Base-by-base conservation (phyloP, 768 basidiomycete genomes). In the Leccinellum luteum region DNA sequence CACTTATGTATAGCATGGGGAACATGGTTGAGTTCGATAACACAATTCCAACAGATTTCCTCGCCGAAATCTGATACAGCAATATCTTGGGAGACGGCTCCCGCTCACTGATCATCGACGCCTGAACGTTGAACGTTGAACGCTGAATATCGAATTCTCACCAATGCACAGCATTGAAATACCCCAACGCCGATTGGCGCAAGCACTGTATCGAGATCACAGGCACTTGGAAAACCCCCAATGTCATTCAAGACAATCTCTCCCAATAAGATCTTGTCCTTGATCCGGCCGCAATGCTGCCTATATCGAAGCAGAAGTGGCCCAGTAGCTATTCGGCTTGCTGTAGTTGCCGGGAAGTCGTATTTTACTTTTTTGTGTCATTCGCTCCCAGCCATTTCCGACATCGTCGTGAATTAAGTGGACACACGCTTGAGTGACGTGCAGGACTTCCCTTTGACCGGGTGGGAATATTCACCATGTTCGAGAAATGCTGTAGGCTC, bases 31-130 rank as follows among this genome's bases (percentile, higher is more conserved):
- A 32, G 45, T 31, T 48, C 44, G 38, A 31, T n/a, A 4, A 31
- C 21, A 13, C 34, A n/a, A 55, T 43, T 41, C 17, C 45, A 41
- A 48, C 43, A 57, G 31, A 50, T 48, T 21, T 27, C 1, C 25
- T 19, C n/a, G 17, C 30, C 2, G n/a, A 35, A 45, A 30, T 59
- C 30, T 52, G 28, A 14, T n/a, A 44, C 28, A 48, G 31, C 31
- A 35, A 3, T 49, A 34, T 19, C 54, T 60, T 56, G 34, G 41
- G 60, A 57, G 55, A 32, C 54, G 38, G 55, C 54, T 57, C 50
- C 56, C 47, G 50, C 27, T 55, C 43, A 25, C 6, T 17, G 13
- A 14, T 34, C 10, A 43, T 30, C 31, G 34, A 32, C 15, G 1
- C 45, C 54, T 28, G 9, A 34, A 34, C 17, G 19, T 23, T 28